phyloP scores from a whole-genome alignment of 176 grass and related monocot genomes.

The Eleusine indica region DNA sequence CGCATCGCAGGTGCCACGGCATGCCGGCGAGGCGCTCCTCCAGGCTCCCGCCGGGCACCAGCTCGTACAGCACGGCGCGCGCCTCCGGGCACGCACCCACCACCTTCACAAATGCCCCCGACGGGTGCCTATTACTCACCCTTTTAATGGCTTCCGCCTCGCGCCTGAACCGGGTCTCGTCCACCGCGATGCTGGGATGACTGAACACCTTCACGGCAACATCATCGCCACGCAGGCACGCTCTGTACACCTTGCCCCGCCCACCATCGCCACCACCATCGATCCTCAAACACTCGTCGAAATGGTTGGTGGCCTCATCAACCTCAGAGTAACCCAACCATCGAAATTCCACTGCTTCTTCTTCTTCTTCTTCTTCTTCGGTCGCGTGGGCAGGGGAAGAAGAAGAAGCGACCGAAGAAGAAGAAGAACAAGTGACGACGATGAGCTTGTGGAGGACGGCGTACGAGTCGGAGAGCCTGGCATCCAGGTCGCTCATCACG shows the following conservation, averaged over 20 bases:
- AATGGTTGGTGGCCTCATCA: slow-evolving; percentile 49
- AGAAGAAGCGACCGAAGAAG: no score
- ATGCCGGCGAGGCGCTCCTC: slow-evolving; percentile 50
- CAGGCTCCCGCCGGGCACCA: slow-evolving; percentile 51
- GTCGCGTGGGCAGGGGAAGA: no score
- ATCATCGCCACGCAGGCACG: slow-evolving; percentile 9
- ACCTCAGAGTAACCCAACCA: slow-evolving; percentile 48
- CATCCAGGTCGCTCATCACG: slow-evolving; percentile 37
- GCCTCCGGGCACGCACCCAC: slow-evolving; percentile 63
- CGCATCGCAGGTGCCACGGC: slow-evolving; percentile 62
- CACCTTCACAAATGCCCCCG: slow-evolving; percentile 37
- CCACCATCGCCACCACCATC: slow-evolving; percentile 20
- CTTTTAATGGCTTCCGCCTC: slow-evolving; percentile 38
- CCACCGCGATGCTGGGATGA: slow-evolving; percentile 26
- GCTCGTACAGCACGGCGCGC: slow-evolving; percentile 56
- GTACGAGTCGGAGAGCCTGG: slow-evolving; percentile 55
- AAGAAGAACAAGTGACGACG: no score
- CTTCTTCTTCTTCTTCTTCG: no score
- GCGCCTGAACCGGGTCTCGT: slow-evolving; percentile 38
- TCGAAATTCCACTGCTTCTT: neutral
- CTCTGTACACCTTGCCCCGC: slow-evolving; percentile 52
- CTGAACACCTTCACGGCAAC: slow-evolving; percentile 60
- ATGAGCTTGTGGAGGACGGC: slow-evolving; percentile 28
- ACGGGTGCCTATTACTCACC: slow-evolving; percentile 26
- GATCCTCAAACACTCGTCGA: slow-evolving; percentile 52